Base-by-base conservation (phyloP, 768 basidiomycete genomes). In the Obba rivulosa region DNA sequence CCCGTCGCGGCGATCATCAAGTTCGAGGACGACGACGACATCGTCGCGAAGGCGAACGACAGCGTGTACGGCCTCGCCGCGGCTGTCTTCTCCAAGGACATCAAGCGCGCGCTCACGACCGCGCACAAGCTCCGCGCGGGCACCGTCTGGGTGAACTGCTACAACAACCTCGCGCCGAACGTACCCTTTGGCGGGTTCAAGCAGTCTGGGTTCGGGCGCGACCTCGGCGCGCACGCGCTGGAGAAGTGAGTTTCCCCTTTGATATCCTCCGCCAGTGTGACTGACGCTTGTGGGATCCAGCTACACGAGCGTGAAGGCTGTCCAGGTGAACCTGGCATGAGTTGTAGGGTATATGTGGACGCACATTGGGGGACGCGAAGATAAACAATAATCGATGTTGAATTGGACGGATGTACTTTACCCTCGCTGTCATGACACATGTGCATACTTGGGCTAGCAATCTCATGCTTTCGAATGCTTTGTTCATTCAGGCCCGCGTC, bases 151-250 rank as follows among this genome's bases (percentile, higher is more conserved):
- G 58, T 66, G 24, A 42, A 42, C 31, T 41, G 34, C 17, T 24
- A 40, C 8, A 64, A 75, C 44, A 77, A 76, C 60, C 72, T 69
- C 14, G 34, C 49, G 44, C 18, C 13, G 8, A 42, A 41, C 3
- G 44, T 88, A 17, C 87, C 91, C 0, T 92, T 92, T 60, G 91
- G 91, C 52, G 91, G 91, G 8, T 92, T 75, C 75, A 93, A 91
- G 73, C 80, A 85, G 59, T 82, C 79, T 34, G 89, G 88, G 50
- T 82, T 90, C 18, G 90, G 90, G 17, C 76, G 87, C 24, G 90
- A 92, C 64, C 63, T 85, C 35, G 90, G 89, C 24, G 82, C 87
- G 52, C 87, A 91, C 64, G 90, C 86, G 13, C 63, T 87, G 34
- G 66, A 73, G 23, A 76, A 78, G 80, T 81, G 60, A 41, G 75